A percentile compares a stretch with the other conserved stretches of the same genome.
Conservation (phyloP, 805 yeast genomes). For the Yamadazyma phyllophila region DNA sequence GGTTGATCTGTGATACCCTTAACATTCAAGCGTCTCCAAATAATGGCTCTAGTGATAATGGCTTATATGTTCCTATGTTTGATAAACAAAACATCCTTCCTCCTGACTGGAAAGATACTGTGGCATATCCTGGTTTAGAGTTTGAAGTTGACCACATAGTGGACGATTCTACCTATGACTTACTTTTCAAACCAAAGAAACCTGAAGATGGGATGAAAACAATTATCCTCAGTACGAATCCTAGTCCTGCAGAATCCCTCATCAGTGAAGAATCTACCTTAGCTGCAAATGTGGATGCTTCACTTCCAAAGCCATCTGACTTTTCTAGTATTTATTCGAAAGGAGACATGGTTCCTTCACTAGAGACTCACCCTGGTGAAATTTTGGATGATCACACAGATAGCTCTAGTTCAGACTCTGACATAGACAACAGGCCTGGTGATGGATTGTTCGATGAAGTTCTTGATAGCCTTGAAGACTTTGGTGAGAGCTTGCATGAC, state of each 20-base stretch:
- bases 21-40: slow-evolving; percentile 50
- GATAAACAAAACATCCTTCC: slow-evolving; percentile 31
- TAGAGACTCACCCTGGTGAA: neutral
- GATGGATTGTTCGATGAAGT: neutral
- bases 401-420: neutral
- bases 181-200: slow-evolving; percentile 25
- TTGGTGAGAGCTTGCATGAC: slow-evolving; percentile 13
- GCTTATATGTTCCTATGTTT: slow-evolving; percentile 12
- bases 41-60: slow-evolving; percentile 47
- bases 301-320: slow-evolving; percentile 15
- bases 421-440: neutral
- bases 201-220: slow-evolving; percentile 14
- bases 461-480: slow-evolving; percentile 13
- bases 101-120: slow-evolving; percentile 46
- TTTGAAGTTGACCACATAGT: slow-evolving; percentile 46
- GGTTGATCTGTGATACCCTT: slow-evolving; percentile 67
- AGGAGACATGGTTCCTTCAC: neutral
- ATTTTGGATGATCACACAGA: neutral
- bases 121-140: slow-evolving; percentile 49
- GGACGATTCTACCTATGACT: slow-evolving; percentile 53
- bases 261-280: slow-evolving; percentile 21
- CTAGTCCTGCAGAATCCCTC: slow-evolving; percentile 24
- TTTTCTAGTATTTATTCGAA: neutral
- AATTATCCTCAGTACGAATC: slow-evolving; percentile 20
- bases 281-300: slow-evolving; percentile 6